Base-by-base conservation (phyloP, 1,284 basidiomycete species). In the Irpex sp. region DNA sequence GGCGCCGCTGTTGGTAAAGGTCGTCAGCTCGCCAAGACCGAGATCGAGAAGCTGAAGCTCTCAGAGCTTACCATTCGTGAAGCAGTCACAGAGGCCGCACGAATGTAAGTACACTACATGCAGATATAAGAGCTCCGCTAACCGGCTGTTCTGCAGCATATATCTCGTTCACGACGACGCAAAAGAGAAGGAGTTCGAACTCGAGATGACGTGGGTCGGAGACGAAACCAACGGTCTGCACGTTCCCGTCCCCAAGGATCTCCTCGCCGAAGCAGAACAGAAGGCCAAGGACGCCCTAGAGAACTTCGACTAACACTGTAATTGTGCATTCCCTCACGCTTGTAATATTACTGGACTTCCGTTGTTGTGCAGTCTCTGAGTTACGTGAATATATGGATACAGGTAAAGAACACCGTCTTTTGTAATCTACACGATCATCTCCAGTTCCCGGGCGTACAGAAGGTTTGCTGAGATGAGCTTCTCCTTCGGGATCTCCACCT, bases 161-260 rank as follows among this genome's bases (percentile, higher is more conserved):
- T 95, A 98, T 78, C 87, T 96, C 62, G 95, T 97, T 13, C 97
- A 99, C 74, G 97, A 99, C 68, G 97, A 99, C 70, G 83, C 93
- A 63, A 98, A 98, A 76, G 97, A 99, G 79, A 97, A 97, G 74
- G 92, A 95, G 60, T 99, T 99, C 70, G 97, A 99, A 76, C 85
- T 99, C 26, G 97, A 99, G 77, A 86, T 99, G 83, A 94, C 95
- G 46, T 99, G 97, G 97, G 88, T 98, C 64, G 88, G 95, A 35
- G 83, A 88, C 33, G 94, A 97, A 78, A 93, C 92, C 21, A 88
- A 90, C 33, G 88, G 87, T 56, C 78, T 89, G 60, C 95, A 98
- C 75, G 80, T 85, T 36, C 83, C 87, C 11, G 94, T 99, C 60
- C 97, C 97, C 36, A 86, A 85, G 63, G 94, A 95, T 51, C 79